phyloP scores from a whole-genome alignment of 257 asterid species.

The Asclepias syriaca region DNA sequence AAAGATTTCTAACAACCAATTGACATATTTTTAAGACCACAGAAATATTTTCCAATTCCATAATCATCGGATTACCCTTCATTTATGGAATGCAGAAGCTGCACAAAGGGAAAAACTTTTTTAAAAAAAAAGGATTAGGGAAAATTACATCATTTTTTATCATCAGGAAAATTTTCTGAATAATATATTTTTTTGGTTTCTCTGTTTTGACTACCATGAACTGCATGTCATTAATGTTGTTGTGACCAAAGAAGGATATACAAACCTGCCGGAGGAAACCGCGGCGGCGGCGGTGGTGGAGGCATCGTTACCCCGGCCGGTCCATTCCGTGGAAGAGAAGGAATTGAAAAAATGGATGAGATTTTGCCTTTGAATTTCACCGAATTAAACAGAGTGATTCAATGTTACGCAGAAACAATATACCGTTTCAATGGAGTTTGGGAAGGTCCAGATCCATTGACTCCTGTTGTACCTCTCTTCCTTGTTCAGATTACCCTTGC shows the following conservation, averaged over 20 bases:
- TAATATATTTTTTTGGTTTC: not conserved
- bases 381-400: conserved; percentile 36
- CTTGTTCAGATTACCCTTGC: conserved; percentile 62
- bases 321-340: not conserved
- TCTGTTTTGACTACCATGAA: not conserved
- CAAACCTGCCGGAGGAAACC: not conserved
- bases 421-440: conserved; percentile 86
- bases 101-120: not conserved
- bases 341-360: conserved; percentile 11
- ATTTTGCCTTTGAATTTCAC: conserved; percentile 18
- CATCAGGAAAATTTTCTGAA: not conserved
- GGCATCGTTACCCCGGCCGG: not conserved
- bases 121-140: too few relatives aligned
- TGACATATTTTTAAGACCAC: not conserved
- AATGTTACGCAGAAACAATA: conserved; percentile 66
- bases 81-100: conserved; percentile 1
- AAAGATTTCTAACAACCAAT: not conserved
- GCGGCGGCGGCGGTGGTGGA: conserved; percentile 3
- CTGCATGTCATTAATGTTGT: not conserved
- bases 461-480: conserved; percentile 87
- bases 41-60: not conserved
- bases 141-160: not conserved
- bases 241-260: not conserved
- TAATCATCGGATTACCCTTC: conserved; percentile 16
- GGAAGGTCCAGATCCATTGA: conserved; percentile 90